Conservation (phyloP, 2,329 filamentous ascomycete genomes). For the Chlorencoelia australis region DNA sequence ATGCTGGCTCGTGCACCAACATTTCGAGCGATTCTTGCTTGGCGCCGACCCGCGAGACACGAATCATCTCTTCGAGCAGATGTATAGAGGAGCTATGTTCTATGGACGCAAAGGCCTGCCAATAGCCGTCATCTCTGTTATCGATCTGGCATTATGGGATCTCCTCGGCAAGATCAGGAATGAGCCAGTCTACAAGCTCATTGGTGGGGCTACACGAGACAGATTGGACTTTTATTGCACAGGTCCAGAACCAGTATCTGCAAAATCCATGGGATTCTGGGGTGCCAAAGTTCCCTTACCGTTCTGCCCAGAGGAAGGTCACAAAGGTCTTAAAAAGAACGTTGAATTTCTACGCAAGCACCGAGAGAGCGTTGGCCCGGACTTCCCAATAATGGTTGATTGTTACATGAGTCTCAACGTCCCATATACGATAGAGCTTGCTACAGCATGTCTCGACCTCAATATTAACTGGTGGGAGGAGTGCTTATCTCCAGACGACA, state of each 20-base stretch:
- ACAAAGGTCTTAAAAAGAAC: constrained; percentile 75
- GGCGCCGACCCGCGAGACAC: constrained; percentile 84
- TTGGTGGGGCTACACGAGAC: constrained; percentile 79
- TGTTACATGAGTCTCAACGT: constrained; percentile 97
- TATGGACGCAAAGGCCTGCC: constrained; percentile 90
- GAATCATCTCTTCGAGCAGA: constrained; percentile 88
- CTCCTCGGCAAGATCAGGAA: constrained; percentile 81
- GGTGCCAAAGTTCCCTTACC: constrained; percentile 85
- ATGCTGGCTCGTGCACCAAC: constrained; percentile 88
- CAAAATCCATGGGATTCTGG: constrained; percentile 80
- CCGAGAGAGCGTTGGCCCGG: constrained; percentile 72
- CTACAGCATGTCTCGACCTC: constrained; percentile 70
- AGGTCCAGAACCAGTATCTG: constrained; percentile 70
- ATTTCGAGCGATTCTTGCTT: constrained; percentile 86
- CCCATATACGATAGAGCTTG: constrained; percentile 83
- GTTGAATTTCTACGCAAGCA: constrained; percentile 79
- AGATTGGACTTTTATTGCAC: constrained; percentile 91
- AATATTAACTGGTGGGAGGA: constrained; percentile 98
- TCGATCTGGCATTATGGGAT: constrained; percentile 90
- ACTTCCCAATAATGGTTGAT: constrained; percentile 90
- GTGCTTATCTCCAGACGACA: constrained; percentile 83
- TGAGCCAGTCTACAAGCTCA: constrained; percentile 90
- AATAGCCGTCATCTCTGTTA: constrained; percentile 84
- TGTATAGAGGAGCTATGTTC: constrained; percentile 95
- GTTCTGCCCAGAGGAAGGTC: constrained; percentile 81